phyloP scores from a whole-genome alignment of 352 stramenopile genomes.

The Globisporangium echinulatum region DNA sequence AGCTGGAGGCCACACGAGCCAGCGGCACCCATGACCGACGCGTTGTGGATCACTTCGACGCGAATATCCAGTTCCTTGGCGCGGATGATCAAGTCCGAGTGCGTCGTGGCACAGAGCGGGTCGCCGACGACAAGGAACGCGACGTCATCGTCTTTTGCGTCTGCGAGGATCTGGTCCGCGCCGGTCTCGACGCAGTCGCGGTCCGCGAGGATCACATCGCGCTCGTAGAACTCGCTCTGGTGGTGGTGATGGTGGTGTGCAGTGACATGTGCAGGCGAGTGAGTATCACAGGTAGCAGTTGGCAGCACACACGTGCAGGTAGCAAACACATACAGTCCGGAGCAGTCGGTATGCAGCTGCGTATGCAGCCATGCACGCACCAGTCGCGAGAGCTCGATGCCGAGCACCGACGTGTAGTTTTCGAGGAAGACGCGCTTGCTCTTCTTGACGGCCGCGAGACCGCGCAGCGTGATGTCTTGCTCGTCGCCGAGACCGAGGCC shows the following conservation, averaged over 20 bases:
- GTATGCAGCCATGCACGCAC: slow-evolving; percentile 23
- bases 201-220: slow-evolving; percentile 86
- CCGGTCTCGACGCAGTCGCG: slow-evolving; percentile 95
- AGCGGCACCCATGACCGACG: slow-evolving; percentile 96
- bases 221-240: slow-evolving; percentile 93
- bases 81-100: slow-evolving; percentile 97
- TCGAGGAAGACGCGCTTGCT: slow-evolving; percentile 96
- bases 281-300: too few species aligned
- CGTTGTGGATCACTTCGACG: slow-evolving; percentile 98
- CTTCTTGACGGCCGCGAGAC: slow-evolving; percentile 93
- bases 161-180: slow-evolving; percentile 93
- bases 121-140: slow-evolving; percentile 98
- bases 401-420: slow-evolving; percentile 98
- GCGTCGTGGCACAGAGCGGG: slow-evolving; percentile 97
- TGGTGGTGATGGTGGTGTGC: too few species aligned
- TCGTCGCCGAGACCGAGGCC: slow-evolving; percentile 97
- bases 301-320: neutral
- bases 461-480: slow-evolving; percentile 97
- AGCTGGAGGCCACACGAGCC: slow-evolving; percentile 95
- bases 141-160: slow-evolving; percentile 89
- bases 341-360: neutral
- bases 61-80: slow-evolving; percentile 89
- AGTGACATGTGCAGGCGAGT: too few species aligned
- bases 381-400: slow-evolving; percentile 79
- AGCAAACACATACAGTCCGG: neutral